These are phyloP conservation scores for Neofusicoccum laricinum DNA, from an alignment of 2,329 filamentous ascomycete genomes.

Conservation along the genomic window DNA sequence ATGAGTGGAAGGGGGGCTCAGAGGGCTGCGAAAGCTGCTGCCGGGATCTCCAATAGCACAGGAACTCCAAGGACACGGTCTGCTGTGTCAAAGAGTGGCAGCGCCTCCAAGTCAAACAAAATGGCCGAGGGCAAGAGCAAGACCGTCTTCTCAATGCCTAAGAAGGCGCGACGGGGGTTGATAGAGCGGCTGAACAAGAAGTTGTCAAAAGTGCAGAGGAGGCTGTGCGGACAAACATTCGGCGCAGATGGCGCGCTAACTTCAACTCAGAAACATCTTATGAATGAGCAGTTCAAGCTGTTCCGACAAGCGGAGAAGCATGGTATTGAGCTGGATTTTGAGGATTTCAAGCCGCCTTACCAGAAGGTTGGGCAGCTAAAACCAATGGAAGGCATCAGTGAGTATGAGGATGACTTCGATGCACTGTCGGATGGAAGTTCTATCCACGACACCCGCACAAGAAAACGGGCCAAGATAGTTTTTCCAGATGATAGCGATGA, in stretches of 20 bases:
- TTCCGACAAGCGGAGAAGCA: neutral
- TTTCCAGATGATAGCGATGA: neutral
- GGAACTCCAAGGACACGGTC: neutral
- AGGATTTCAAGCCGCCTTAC: too few species aligned
- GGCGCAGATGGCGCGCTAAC: too few species aligned
- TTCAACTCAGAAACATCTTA: too few species aligned
- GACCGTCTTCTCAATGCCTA: too few species aligned
- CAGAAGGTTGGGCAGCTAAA: neutral
- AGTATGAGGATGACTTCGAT: neutral
- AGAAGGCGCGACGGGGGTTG: too few species aligned
- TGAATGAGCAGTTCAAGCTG: too few species aligned
- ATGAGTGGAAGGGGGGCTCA: neutral
- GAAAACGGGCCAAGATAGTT: neutral
- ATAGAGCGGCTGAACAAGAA: too few species aligned
- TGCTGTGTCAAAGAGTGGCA: neutral
- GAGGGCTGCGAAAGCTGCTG: neutral
- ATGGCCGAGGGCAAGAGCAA: too few species aligned
- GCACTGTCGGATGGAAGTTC: neutral
- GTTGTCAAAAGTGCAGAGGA: too few species aligned
- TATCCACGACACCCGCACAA: neutral
- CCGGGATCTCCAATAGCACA: neutral
- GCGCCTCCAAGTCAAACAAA: neutral
- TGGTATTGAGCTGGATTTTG: neutral
- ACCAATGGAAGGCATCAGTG: neutral
- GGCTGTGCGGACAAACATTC: too few species aligned